Evolutionary conservation across 352 stramenopile species (phyloP).

Genomic region (Pythium periplocum): DNA sequence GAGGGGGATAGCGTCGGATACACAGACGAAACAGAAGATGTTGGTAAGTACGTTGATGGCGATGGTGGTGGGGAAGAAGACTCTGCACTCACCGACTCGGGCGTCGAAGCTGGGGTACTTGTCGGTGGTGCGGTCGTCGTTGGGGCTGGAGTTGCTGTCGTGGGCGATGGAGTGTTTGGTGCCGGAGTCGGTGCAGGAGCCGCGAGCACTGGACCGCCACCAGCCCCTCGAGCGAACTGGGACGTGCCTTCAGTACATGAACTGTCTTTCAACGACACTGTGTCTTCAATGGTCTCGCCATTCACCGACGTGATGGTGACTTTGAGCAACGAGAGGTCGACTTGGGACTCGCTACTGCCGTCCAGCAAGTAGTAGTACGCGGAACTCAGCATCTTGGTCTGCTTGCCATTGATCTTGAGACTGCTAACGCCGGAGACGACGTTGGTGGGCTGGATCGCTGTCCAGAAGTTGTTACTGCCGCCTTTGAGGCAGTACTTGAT

Average conservation of each 20-base stretch:
- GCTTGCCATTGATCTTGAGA: conserved; percentile 52
- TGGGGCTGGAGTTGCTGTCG: conserved; percentile 4
- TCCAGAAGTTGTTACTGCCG: conserved; percentile 54
- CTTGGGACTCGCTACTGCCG: conserved; percentile 17
- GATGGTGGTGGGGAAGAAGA: too few relatives aligned
- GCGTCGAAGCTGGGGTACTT: conserved; percentile 1
- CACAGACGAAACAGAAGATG: too few relatives aligned
- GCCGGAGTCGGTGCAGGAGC: conserved; percentile 1
- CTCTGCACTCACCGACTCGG: not conserved
- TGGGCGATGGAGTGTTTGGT: conserved; percentile 3
- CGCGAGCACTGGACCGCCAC: conserved; percentile 1
- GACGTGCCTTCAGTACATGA: conserved; percentile 28
- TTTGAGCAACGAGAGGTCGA: conserved; percentile 46
- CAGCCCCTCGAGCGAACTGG: conserved; percentile 29
- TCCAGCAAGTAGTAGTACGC: conserved; percentile 66
- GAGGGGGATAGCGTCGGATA: too few relatives aligned
- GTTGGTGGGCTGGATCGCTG: conserved; percentile 63
- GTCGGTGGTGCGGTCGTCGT: conserved; percentile 10
- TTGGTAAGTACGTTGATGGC: too few relatives aligned
- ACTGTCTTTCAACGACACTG: conserved; percentile 39
- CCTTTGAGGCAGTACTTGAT: conserved; percentile 68
- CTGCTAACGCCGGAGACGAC: conserved; percentile 34
- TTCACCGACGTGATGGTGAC: conserved; percentile 21
- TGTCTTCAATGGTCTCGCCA: conserved; percentile 48
- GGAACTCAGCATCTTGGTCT: conserved; percentile 51